Conservation (phyloP, 306 rosid genomes). For the Quercus rubra region DNA sequence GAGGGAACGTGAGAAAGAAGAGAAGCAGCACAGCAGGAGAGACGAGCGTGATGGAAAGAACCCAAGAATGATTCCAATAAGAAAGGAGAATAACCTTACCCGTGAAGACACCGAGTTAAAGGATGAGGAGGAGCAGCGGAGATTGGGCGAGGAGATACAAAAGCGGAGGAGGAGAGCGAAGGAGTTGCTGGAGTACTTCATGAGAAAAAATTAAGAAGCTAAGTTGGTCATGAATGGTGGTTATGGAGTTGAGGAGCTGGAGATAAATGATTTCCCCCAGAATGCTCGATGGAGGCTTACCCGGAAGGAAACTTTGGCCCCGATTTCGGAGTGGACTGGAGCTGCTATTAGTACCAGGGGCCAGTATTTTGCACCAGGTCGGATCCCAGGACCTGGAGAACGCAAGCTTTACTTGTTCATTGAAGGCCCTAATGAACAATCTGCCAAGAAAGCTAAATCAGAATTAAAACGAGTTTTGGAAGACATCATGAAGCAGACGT, state of each 20-base stretch:
- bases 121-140: constrained; percentile 53
- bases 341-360: constrained; percentile 98
- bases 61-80: constrained; percentile 51
- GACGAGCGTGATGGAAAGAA: constrained; percentile 54
- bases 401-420: constrained; percentile 92
- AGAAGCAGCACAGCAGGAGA: constrained; percentile 51
- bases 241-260: constrained; percentile 74
- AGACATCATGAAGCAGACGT: constrained; percentile 78
- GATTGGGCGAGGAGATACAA: constrained; percentile 89
- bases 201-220: constrained; percentile 71
- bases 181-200: constrained; percentile 79
- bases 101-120: constrained; percentile 69
- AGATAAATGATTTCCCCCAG: constrained; percentile 95
- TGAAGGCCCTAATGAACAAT: constrained; percentile 86
- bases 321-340: constrained; percentile 91
- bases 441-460: constrained; percentile 86
- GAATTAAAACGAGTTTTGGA: constrained; percentile 85
- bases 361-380: constrained; percentile 80
- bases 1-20: constrained; percentile 35
- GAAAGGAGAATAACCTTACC: constrained; percentile 37
- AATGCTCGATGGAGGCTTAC: constrained; percentile 97
- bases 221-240: too few relatives aligned
- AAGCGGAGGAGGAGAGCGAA: constrained; percentile 92
- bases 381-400: constrained; percentile 74
- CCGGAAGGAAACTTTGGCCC: constrained; percentile 94